Evolutionary conservation across 495 filamentous ascomycete species (phyloP), one percentile per base, ranked within the genome.

Genomic region (Schizothecium vesticola): DNA sequence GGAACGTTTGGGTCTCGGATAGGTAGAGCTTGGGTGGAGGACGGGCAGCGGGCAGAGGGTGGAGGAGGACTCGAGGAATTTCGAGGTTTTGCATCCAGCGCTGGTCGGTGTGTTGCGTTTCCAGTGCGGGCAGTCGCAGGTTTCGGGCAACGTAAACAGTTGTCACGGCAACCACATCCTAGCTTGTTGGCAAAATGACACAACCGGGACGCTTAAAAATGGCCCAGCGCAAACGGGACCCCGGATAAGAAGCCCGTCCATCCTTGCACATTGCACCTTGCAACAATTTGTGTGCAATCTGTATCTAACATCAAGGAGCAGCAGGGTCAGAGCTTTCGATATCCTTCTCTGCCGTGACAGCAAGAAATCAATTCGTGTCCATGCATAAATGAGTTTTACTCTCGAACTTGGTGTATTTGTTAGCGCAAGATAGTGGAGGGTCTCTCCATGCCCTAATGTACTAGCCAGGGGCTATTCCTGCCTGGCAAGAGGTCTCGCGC

Each of bases 71-170:
- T 61, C 24, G 28, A 61, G 59, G 59, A 61, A 61, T 61, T 51
- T 61, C 23, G 28, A 61, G 59, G 59, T 26, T 61, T 61, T 61
- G 28, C 59, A 61, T 28, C 26, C 60, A 36, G 31, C n/a, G 31
- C 60, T n/a, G 28, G 60, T 31, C 43, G 43, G 43, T 51, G 43
- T 51, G 43, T 51, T 51, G 43, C 43, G 43, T 33, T 64, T 60
- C 26, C 51, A 22, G 58, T 56, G 57, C 26, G 57, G 33, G 29
- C 23, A 24, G 22, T 31, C 23, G 65, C 56, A 61, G 58, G 65
- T 67, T 19, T 24, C 23, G 16, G 63, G 31, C 56, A 43, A 71
- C 71, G 76, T 78, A 77, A 77, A 78, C 76, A 66, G 76, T 78
- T 69, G 75, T 51, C 76, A 16, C 69, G 75, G 75, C 76, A 78